Conservation (phyloP, 352 stramenopile species). For the Globisporangium emineosum region DNA sequence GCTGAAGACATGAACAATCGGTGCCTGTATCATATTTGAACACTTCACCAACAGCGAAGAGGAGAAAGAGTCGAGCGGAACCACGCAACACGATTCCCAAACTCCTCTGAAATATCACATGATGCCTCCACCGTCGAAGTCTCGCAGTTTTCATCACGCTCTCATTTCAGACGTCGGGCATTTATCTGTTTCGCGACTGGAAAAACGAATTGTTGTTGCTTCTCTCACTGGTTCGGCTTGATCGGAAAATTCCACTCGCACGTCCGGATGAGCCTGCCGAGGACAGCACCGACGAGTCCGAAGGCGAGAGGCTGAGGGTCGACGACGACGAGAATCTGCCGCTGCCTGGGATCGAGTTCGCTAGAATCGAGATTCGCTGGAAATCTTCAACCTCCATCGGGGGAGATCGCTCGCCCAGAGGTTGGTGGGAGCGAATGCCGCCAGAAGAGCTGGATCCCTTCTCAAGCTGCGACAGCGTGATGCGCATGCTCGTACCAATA, state of each 20-base stretch:
- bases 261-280: conserved; percentile 35
- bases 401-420: conserved; percentile 28
- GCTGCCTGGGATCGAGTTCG: conserved; percentile 36
- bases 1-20: not conserved
- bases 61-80: not conserved
- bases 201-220: conserved; percentile 21
- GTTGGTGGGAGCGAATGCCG: conserved; percentile 16
- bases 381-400: conserved; percentile 63
- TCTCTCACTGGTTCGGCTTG: conserved; percentile 31
- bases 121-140: not conserved
- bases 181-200: conserved; percentile 15
- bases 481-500: conserved; percentile 88
- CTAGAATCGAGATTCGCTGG: conserved; percentile 66
- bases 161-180: not conserved
- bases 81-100: not conserved
- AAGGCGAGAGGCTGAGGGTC: conserved; percentile 49
- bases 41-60: not conserved
- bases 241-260: conserved; percentile 50
- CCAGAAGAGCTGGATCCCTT: conserved; percentile 14
- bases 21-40: not conserved
- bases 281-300: conserved; percentile 37
- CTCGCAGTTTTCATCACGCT: not conserved
- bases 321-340: conserved; percentile 40
- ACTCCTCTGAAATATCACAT: not conserved
- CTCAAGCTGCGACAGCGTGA: conserved; percentile 73